Evolutionary conservation across 2,329 filamentous ascomycete species (phyloP).

Genomic region (Rutstroemia sydowiana): DNA sequence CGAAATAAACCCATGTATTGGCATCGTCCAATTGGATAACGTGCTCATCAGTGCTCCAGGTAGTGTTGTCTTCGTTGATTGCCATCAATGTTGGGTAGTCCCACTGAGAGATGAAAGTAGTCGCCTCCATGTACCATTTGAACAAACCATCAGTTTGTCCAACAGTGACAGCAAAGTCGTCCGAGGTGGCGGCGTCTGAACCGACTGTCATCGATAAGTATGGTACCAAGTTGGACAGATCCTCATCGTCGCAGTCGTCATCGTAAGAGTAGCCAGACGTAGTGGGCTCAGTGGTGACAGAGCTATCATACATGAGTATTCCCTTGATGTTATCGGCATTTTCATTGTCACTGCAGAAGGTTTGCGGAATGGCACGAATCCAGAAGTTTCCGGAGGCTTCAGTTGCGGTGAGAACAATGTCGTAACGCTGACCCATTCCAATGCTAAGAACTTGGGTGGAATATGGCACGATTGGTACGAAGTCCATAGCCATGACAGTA

Average conservation of each 20-base stretch:
- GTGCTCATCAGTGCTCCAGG: conserved; percentile 17
- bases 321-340: conserved; percentile 42
- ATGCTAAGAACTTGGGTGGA: conserved; percentile 43
- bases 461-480: conserved; percentile 32
- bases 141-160: conserved; percentile 30
- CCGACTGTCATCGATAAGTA: conserved; percentile 16
- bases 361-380: conserved; percentile 48
- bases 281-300: conserved; percentile 31
- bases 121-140: conserved; percentile 42
- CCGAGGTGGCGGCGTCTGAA: neutral
- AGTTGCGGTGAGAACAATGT: conserved; percentile 39
- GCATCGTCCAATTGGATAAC: conserved; percentile 24
- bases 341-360: conserved; percentile 48
- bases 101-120: conserved; percentile 41
- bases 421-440: conserved; percentile 44
- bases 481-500: conserved; percentile 57
- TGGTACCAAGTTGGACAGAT: conserved; percentile 24
- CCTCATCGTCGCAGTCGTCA: conserved; percentile 27
- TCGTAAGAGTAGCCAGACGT: conserved; percentile 22
- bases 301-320: conserved; percentile 39
- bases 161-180: conserved; percentile 20
- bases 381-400: conserved; percentile 40
- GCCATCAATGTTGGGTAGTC: conserved; percentile 38
- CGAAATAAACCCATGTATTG: conserved; percentile 26
- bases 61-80: conserved; percentile 23